Base-by-base conservation (phyloP, 2,329 filamentous ascomycete species). In the Cytospora mali region DNA sequence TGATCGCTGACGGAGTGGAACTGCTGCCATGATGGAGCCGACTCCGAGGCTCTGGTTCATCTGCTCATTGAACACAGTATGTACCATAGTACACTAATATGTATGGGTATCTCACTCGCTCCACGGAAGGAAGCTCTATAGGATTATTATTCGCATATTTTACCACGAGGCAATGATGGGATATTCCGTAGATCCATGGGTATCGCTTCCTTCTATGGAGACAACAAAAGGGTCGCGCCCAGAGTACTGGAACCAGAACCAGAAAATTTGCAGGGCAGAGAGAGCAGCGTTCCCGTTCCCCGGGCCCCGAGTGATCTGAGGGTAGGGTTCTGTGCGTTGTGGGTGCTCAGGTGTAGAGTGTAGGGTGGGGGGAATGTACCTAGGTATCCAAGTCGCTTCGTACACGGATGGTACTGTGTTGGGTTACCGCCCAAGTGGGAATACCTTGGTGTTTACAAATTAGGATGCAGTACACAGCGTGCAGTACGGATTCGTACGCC, bases 181-280 rank as follows among this genome's bases (percentile, higher is more conserved):
- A 46, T 46, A 23, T 23, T 11, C 10, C 18, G 7, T 46, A 46
- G 42, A 23, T 46, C n/a, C 21, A 46, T 46, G 9, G 39, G 23
- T 23, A 23, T 4, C n/a, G 42, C 42, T 46, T 46, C 42, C 42
- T 46, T 46, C 14, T 46, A 46, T 46, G 42, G 42, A n/a, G 42
- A 11, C 42, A 46, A 46, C 42, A 46, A 23, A 46, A 46, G 42
- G 42, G 42, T 46, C 6, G 42, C n/a, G n/a, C n/a, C 42, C n/a
- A 46, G 23, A 46, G 42, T 46, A 46, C 42, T 46, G 42, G 21
- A 27, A 13, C 56, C 56, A 51, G 33, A 29, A 51, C 51, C 51
- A 53, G 31, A 33, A 46, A 46, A 23, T 21, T 46, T 21, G 42
- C 42, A 46, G 9, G 9, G 31, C 48, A 53, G 51, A 18, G 10